Evolutionary conservation across 2,329 filamentous ascomycete genomes (phyloP).

Genomic region (Cordyceps javanica): DNA sequence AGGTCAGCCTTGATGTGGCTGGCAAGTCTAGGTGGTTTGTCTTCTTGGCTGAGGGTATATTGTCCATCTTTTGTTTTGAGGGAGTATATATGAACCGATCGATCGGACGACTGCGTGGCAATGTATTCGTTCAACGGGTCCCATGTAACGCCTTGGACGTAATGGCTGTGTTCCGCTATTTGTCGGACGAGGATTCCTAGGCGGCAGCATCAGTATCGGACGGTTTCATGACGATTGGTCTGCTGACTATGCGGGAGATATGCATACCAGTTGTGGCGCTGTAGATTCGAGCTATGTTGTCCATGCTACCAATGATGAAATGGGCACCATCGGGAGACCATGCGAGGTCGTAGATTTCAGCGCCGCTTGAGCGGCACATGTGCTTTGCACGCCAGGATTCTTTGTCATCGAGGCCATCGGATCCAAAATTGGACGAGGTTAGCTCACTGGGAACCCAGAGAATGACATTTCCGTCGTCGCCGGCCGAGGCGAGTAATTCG

Average conservation of each 20-base stretch:
- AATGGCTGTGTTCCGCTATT: conserved; percentile 96
- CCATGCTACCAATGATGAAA: conserved; percentile 99
- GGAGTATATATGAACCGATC: conserved; percentile 95
- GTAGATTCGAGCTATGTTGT: conserved; percentile 96
- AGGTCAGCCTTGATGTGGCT: conserved; percentile 79
- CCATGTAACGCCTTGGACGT: conserved; percentile 97
- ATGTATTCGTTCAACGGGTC: conserved; percentile 98
- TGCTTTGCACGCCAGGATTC: conserved; percentile 96
- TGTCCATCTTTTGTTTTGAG: conserved; percentile 95
- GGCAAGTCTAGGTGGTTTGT: conserved; percentile 71
- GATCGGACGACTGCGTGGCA: conserved; percentile 94
- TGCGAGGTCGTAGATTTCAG: conserved; percentile 95
- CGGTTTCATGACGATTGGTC: background rate
- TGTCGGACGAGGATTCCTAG: conserved; percentile 67
- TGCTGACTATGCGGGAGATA: background rate
- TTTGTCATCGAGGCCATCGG: conserved; percentile 84
- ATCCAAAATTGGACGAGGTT: conserved; percentile 64
- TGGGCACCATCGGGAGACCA: conserved; percentile 97
- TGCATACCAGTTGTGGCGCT: conserved; percentile 78
- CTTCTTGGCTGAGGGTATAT: conserved; percentile 66
- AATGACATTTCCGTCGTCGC: conserved; percentile 95
- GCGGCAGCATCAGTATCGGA: background rate
- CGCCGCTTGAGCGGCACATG: conserved; percentile 92
- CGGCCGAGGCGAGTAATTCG: conserved; percentile 87
- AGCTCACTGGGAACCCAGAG: conserved; percentile 89